phyloP scores from a whole-genome alignment of 495 filamentous ascomycete genomes.

The Hyaloscypha finlandica region DNA sequence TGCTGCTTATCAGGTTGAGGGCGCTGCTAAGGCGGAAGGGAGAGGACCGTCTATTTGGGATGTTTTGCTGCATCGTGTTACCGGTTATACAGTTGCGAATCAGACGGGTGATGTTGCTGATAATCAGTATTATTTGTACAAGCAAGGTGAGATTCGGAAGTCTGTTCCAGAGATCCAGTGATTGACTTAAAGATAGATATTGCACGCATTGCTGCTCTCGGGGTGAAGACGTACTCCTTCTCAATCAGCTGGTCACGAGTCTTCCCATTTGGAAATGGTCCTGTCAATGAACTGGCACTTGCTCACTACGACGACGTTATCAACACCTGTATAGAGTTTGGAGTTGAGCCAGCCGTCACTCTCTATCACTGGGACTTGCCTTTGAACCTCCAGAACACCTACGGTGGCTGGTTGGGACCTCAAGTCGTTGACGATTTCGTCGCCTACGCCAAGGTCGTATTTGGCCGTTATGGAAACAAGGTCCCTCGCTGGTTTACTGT shows the following conservation, averaged over 20 bases:
- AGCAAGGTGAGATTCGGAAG: conserved; percentile 33
- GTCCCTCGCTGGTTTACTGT: conserved; percentile 48
- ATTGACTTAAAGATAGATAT: conserved; percentile 36
- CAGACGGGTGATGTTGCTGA: conserved; percentile 44
- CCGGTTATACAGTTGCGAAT: conserved; percentile 36
- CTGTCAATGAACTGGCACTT: conserved; percentile 42
- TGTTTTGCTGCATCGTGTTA: conserved; percentile 27
- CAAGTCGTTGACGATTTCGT: conserved; percentile 46
- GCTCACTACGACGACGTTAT: conserved; percentile 48
- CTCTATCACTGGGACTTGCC: conserved; percentile 52
- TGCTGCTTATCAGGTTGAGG: conserved; percentile 44
- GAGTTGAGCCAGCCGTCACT: conserved; percentile 42
- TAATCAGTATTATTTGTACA: conserved; percentile 49
- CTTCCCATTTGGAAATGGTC: conserved; percentile 47
- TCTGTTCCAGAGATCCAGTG: neutral
- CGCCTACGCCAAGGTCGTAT: conserved; percentile 45
- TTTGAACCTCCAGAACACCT: conserved; percentile 44
- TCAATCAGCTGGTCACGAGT: conserved; percentile 48
- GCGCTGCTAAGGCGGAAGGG: conserved; percentile 34
- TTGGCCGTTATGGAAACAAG: conserved; percentile 42
- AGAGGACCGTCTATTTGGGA: conserved; percentile 33
- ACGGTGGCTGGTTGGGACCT: conserved; percentile 43
- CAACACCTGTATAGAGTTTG: conserved; percentile 39
- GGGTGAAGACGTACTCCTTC: conserved; percentile 41
- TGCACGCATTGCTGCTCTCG: conserved; percentile 41